Evolutionary conservation across 345 rosid species (phyloP).

Genomic region (Sonneratia caseolaris): DNA sequence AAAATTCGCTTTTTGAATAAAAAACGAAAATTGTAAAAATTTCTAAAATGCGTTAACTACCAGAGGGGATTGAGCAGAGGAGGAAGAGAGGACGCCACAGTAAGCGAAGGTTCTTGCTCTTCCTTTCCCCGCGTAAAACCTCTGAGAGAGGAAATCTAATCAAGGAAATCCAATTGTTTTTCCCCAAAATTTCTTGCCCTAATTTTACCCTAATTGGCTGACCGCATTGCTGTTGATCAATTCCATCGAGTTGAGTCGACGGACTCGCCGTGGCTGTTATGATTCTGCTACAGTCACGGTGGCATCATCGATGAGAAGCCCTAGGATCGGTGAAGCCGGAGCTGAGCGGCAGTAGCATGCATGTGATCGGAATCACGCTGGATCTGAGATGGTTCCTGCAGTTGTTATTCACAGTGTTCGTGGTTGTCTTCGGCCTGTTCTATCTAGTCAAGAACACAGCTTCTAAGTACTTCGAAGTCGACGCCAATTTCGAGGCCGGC

Average conservation of each 20-base stretch:
- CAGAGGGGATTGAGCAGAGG: too few relatives aligned
- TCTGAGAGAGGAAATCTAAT: neutral
- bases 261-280: neutral
- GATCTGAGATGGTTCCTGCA: slow-evolving; percentile 81
- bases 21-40: too few relatives aligned
- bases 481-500: slow-evolving; percentile 47
- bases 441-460: slow-evolving; percentile 63
- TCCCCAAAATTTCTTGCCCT: neutral
- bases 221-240: neutral
- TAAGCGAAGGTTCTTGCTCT: neutral
- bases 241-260: neutral
- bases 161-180: neutral
- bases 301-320: slow-evolving; percentile 10
- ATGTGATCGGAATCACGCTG: slow-evolving; percentile 27
- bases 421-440: slow-evolving; percentile 47
- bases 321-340: slow-evolving; percentile 7
- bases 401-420: slow-evolving; percentile 35
- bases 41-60: too few relatives aligned
- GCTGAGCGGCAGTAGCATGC: slow-evolving; percentile 16
- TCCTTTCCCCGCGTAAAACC: neutral
- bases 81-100: too few relatives aligned
- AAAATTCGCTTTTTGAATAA: too few relatives aligned
- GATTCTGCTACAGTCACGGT: neutral
- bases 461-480: slow-evolving; percentile 83
- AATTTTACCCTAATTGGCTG: neutral